Conservation (phyloP, 2,329 filamentous ascomycete species). For the Verticillium zaregamsianum region DNA sequence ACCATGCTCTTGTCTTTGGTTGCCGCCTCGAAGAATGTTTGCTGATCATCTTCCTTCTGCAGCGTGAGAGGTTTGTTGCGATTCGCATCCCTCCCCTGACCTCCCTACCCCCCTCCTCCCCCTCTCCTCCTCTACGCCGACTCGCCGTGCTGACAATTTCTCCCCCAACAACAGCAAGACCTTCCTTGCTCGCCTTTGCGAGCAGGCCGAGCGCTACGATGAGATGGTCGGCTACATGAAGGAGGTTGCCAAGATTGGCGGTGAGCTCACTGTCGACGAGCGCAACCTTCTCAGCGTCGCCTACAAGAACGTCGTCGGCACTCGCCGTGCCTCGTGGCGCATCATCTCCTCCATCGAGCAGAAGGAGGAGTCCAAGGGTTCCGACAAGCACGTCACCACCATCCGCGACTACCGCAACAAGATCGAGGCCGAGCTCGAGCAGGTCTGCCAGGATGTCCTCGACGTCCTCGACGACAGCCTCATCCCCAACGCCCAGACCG, state of each 20-base stretch:
- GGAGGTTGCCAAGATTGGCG: slow-evolving; percentile 89
- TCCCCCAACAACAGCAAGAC: slow-evolving; percentile 71
- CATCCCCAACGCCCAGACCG: slow-evolving; percentile 92
- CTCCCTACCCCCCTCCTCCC: slow-evolving; percentile 8
- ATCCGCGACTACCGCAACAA: slow-evolving; percentile 98
- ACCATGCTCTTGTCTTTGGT: neutral
- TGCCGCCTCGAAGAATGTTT: slow-evolving; percentile 11
- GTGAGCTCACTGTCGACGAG: slow-evolving; percentile 90
- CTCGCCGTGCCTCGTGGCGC: slow-evolving; percentile 96
- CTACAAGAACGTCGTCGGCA: slow-evolving; percentile 99
- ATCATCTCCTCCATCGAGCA: slow-evolving; percentile 99
- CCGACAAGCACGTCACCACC: slow-evolving; percentile 86
- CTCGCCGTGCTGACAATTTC: slow-evolving; percentile 8
- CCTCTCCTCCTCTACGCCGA: slow-evolving; percentile 6
- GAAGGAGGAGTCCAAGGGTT: slow-evolving; percentile 99
- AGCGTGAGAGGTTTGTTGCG: slow-evolving; percentile 64
- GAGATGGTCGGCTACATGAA: slow-evolving; percentile 99
- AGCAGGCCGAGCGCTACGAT: slow-evolving; percentile 99
- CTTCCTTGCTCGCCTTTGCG: slow-evolving; percentile 98
- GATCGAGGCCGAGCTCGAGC: slow-evolving; percentile 96
- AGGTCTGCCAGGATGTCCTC: slow-evolving; percentile 96
- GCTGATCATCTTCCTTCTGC: slow-evolving; percentile 31
- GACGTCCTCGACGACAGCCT: slow-evolving; percentile 89
- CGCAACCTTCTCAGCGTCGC: slow-evolving; percentile 97
- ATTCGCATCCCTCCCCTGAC: slow-evolving; percentile 3